phyloP scores from a whole-genome alignment of 352 stramenopile genomes.

The Phytophthora sansomeana region DNA sequence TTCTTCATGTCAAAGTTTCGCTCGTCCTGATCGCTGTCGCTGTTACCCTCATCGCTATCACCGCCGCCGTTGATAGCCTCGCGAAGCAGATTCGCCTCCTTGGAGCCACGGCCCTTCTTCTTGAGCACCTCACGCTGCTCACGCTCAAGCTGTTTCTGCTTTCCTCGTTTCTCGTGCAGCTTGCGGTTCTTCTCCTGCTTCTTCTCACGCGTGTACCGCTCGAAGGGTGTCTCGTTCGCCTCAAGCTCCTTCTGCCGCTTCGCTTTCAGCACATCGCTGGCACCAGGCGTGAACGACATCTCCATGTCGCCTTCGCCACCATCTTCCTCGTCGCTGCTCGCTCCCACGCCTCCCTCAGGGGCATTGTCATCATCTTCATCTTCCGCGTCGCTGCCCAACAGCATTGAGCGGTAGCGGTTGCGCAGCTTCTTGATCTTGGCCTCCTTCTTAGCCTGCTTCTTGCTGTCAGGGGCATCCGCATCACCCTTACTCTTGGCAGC shows the following conservation, averaged over 20 bases:
- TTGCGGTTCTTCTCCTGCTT: constrained; percentile 90
- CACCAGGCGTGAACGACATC: constrained; percentile 83
- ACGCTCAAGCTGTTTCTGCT: constrained; percentile 65
- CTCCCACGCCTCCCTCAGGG: constrained; percentile 25
- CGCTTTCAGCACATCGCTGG: constrained; percentile 68
- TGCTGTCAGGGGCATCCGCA: constrained; percentile 29
- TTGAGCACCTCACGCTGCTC: constrained; percentile 78
- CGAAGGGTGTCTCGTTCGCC: constrained; percentile 84
- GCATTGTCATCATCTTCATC: constrained; percentile 59
- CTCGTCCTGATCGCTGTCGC: constrained; percentile 51
- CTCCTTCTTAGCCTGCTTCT: constrained; percentile 64
- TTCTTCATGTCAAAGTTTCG: constrained; percentile 91
- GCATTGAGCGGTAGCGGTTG: constrained; percentile 81
- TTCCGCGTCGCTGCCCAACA: constrained; percentile 78
- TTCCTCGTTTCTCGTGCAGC: constrained; percentile 74
- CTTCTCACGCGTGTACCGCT: constrained; percentile 86
- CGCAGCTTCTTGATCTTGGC: constrained; percentile 84
- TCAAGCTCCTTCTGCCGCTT: constrained; percentile 84
- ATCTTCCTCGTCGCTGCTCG: constrained; percentile 45
- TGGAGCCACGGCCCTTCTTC: constrained; percentile 56
- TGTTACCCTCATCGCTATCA: constrained; percentile 38
- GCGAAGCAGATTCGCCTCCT: constrained; percentile 62
- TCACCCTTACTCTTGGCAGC: constrained; percentile 22
- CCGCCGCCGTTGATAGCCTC: constrained; percentile 59
- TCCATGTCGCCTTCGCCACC: constrained; percentile 75